Evolutionary conservation across 805 yeast species (phyloP).

Genomic region (Lipomyces chichibuensis): DNA sequence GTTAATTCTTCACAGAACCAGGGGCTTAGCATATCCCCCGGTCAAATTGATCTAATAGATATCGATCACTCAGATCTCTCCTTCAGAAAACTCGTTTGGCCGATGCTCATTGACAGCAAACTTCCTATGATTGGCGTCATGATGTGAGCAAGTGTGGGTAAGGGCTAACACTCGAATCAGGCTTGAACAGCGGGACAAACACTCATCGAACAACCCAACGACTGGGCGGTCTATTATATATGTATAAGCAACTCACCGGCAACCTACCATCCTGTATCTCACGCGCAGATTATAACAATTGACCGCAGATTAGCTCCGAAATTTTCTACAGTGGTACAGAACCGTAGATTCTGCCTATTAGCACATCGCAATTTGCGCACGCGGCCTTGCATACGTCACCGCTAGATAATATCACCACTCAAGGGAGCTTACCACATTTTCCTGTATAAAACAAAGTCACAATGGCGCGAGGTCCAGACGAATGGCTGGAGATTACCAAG

Average conservation of each 20-base stretch:
- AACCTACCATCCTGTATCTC: no score
- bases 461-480: constrained; percentile 73
- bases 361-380: background rate
- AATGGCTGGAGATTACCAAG: constrained; percentile 92
- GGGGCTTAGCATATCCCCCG: background rate
- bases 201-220: background rate
- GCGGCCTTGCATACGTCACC: background rate
- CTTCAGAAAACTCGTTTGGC: background rate
- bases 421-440: background rate
- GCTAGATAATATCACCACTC: background rate
- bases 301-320: no score
- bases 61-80: background rate
- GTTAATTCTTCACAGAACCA: background rate
- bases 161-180: background rate
- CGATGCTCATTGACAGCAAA: background rate
- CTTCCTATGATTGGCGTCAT: background rate
- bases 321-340: no score
- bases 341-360: no score
- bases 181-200: background rate
- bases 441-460: background rate
- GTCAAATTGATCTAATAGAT: background rate
- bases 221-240: no score
- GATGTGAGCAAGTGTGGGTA: background rate
- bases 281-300: no score
- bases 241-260: no score